Base-by-base conservation (phyloP, 108 stramenopile species). In the Pseudonitzschia multiseries region DNA sequence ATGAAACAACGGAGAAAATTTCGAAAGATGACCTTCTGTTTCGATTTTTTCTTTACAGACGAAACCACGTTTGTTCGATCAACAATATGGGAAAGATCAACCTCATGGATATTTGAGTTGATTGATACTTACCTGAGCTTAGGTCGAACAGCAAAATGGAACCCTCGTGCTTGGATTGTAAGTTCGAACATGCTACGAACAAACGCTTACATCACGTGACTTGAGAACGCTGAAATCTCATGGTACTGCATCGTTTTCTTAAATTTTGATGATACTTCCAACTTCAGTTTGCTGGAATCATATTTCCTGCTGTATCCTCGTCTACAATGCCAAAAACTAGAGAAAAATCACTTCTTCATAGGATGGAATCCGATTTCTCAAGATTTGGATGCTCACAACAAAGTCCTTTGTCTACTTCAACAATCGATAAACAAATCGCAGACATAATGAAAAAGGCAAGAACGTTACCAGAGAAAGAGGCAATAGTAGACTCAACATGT, bases 151-250 rank as follows among this genome's bases (percentile, higher is more conserved):
- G 20, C 31, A 10, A 76, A 65, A 28, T 81, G 81, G 81, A 65
- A 63, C 10, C 75, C 81, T 24, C 70, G 68, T 70, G 65, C 71
- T 24, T 81, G 81, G 81, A 53, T 77, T n/a, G 72, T 76, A 73
- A 62, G 61, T 62, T n/a, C 1, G 18, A 48, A 14, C 31, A 29
- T 21, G n/a, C 32, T 13, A 62, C 32, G 32, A 13, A 62, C 15
- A n/a, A 62, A 27, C 15, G 18, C 29, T 33, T 33, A 40, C 61
- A 40, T n/a, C 14, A n/a, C 40, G 61, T n/a, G n/a, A n/a, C n/a
- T n/a, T n/a, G n/a, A 5, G 9, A 8, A 56, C 20, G 13, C 24
- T 26, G 2, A 2, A 24, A 56, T 26, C 18, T 40, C 36, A 48
- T 48, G 46, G 12, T 48, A 18, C 40, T 24, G 40, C 31, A 9